Percentiles rank a stretch among this genome's conserved stretches.
Conservation (phyloP, 1,284 basidiomycete genomes). For the Rhizoctonia solani region DNA sequence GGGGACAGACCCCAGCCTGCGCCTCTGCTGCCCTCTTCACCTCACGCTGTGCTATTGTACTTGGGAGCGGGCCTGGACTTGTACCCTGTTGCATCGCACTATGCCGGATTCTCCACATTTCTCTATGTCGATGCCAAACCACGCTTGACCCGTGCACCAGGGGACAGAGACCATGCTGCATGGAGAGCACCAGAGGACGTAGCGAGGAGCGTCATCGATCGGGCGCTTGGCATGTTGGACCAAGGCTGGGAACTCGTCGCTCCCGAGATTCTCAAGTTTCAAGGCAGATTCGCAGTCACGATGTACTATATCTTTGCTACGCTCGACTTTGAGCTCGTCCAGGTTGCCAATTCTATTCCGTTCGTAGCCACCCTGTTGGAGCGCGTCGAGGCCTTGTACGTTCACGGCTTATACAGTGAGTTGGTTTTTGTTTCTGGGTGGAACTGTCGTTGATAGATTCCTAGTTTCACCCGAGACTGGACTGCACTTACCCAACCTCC, state of each 20-base stretch:
- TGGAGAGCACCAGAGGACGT: slow-evolving; percentile 27
- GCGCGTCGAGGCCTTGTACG: slow-evolving; percentile 29
- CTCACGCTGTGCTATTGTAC: slow-evolving; percentile 11
- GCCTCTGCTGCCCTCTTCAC: not conserved
- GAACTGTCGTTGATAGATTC: not conserved
- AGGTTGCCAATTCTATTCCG: not conserved
- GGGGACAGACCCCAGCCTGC: not conserved
- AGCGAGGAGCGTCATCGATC: slow-evolving; percentile 7
- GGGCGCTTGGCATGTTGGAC: slow-evolving; percentile 2
- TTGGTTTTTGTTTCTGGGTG: not conserved
- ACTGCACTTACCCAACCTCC: slow-evolving; percentile 10
- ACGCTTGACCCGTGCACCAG: slow-evolving; percentile 14
- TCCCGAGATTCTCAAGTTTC: slow-evolving; percentile 18
- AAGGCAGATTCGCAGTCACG: not conserved
- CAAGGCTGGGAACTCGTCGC: slow-evolving; percentile 11
- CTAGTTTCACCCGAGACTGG: slow-evolving; percentile 23
- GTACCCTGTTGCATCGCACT: slow-evolving; percentile 10
- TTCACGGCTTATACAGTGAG: slow-evolving; percentile 26
- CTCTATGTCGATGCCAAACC: slow-evolving; percentile 29
- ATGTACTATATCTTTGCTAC: slow-evolving; percentile 27
- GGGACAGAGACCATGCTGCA: slow-evolving; percentile 23
- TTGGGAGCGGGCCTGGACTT: slow-evolving; percentile 22
- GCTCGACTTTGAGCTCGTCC: slow-evolving; percentile 22
- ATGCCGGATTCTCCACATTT: slow-evolving; percentile 13
- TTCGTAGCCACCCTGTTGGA: not conserved